phyloP scores from a whole-genome alignment of 768 basidiomycete genomes.

The Leccinellum albellum region DNA sequence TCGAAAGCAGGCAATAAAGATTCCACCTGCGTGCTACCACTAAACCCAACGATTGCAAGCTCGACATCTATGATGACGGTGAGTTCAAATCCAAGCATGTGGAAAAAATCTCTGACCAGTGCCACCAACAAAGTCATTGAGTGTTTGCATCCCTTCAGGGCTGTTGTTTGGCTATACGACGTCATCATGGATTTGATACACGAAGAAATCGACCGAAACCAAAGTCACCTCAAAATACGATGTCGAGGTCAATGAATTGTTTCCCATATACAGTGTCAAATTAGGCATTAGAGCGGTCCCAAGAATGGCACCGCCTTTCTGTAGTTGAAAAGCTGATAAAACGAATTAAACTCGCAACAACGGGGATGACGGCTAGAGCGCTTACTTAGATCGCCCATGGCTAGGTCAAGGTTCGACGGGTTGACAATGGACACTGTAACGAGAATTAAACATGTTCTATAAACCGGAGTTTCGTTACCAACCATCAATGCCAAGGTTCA shows the following conservation, averaged over 20 bases:
- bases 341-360: background rate
- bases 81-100: background rate
- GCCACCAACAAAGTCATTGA: slow-evolving; percentile 64
- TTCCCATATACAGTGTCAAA: slow-evolving; percentile 54
- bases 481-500: slow-evolving; percentile 60
- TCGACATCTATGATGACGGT: slow-evolving; percentile 42
- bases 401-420: slow-evolving; percentile 62
- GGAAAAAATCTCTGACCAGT: slow-evolving; percentile 35
- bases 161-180: slow-evolving; percentile 52
- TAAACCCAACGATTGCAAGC: slow-evolving; percentile 54
- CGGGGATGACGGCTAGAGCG: slow-evolving; percentile 1
- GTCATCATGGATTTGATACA: background rate
- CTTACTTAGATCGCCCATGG: slow-evolving; percentile 61
- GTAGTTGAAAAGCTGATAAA: slow-evolving; percentile 50
- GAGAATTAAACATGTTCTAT: background rate
- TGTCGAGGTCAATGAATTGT: slow-evolving; percentile 50
- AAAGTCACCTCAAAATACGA: slow-evolving; percentile 46
- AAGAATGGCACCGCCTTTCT: slow-evolving; percentile 46
- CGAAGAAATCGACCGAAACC: background rate
- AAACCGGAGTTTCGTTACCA: slow-evolving; percentile 2
- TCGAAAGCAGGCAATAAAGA: slow-evolving; percentile 62
- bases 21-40: slow-evolving; percentile 53
- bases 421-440: slow-evolving; percentile 58
- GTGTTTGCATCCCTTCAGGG: slow-evolving; percentile 55
- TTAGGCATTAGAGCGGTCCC: slow-evolving; percentile 63